These are phyloP conservation scores for Suillus americanus DNA, from an alignment of 768 basidiomycete genomes.

Conservation along the genomic window DNA sequence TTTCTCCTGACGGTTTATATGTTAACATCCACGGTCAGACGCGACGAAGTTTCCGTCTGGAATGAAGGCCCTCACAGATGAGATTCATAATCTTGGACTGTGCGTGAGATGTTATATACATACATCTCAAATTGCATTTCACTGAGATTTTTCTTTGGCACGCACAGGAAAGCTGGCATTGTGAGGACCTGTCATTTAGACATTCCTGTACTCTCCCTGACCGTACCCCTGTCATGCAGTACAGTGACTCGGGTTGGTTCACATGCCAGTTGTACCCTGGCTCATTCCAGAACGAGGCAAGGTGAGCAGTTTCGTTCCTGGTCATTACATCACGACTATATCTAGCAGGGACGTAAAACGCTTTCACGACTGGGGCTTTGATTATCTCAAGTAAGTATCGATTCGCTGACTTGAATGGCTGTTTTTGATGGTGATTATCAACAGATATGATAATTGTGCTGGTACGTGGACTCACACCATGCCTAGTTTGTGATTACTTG, in stretches of 20 bases:
- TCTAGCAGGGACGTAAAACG: constrained; percentile 49
- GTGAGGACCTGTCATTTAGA: constrained; percentile 34
- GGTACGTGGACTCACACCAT: constrained; percentile 26
- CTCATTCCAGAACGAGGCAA: constrained; percentile 61
- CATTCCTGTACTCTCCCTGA: background rate
- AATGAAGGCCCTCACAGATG: constrained; percentile 54
- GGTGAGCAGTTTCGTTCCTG: constrained; percentile 30
- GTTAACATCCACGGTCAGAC: constrained; percentile 32
- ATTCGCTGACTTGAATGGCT: background rate
- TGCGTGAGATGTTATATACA: constrained; percentile 34
- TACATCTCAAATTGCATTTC: background rate
- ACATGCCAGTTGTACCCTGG: constrained; percentile 67
- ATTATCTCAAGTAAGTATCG: constrained; percentile 55
- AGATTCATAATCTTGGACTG: constrained; percentile 58
- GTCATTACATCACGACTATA: background rate
- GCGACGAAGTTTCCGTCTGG: constrained; percentile 54
- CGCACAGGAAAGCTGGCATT: constrained; percentile 56
- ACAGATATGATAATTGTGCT: constrained; percentile 62
- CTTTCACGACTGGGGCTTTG: constrained; percentile 68
- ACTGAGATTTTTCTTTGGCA: background rate
- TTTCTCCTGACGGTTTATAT: background rate
- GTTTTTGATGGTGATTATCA: background rate
- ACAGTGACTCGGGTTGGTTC: constrained; percentile 69
- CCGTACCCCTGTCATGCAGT: constrained; percentile 33
- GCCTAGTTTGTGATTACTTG: background rate